These are phyloP conservation scores for Calonectria montana DNA, from an alignment of 2,329 filamentous ascomycete genomes.

Conservation along the genomic window DNA sequence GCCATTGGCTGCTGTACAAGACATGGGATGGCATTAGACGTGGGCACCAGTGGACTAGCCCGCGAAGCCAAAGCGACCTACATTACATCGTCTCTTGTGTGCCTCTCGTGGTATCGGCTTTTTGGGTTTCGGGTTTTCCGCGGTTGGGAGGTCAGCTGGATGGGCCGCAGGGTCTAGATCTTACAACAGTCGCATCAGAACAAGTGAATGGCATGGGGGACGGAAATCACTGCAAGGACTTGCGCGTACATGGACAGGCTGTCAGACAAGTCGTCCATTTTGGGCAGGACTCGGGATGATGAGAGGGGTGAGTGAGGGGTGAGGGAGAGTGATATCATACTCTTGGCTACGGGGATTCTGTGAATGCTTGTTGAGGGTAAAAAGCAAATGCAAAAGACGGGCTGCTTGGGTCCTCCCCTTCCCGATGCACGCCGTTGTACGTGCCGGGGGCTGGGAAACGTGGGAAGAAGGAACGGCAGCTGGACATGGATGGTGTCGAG, in stretches of 20 bases:
- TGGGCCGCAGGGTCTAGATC: constrained; percentile 3
- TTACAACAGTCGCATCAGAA: constrained; percentile 2
- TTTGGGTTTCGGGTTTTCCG: constrained; percentile 7
- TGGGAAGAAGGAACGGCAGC: constrained; percentile 13
- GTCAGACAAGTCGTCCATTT: not conserved
- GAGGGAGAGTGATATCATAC: not conserved
- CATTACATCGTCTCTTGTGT: constrained; percentile 3
- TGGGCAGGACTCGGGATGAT: not conserved
- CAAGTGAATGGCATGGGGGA: not conserved
- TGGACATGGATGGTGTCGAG: not conserved
- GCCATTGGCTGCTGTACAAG: not conserved
- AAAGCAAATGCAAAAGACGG: not conserved
- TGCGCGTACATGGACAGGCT: not conserved
- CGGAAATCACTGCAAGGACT: constrained; percentile 6
- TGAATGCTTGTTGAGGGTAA: not conserved
- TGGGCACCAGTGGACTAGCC: not conserved
- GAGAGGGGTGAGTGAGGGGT: constrained; percentile 3
- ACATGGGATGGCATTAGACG: constrained; percentile 1
- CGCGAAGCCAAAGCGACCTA: not conserved
- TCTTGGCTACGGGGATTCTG: not conserved
- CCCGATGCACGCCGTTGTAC: not conserved
- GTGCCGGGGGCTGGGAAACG: constrained; percentile 12
- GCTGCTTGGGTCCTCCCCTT: not conserved
- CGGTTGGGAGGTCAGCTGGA: not conserved
- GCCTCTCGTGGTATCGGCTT: not conserved